Evolutionary conservation across 1,284 basidiomycete genomes (phyloP).

Genomic region (Microstroma glucosiphilum): DNA sequence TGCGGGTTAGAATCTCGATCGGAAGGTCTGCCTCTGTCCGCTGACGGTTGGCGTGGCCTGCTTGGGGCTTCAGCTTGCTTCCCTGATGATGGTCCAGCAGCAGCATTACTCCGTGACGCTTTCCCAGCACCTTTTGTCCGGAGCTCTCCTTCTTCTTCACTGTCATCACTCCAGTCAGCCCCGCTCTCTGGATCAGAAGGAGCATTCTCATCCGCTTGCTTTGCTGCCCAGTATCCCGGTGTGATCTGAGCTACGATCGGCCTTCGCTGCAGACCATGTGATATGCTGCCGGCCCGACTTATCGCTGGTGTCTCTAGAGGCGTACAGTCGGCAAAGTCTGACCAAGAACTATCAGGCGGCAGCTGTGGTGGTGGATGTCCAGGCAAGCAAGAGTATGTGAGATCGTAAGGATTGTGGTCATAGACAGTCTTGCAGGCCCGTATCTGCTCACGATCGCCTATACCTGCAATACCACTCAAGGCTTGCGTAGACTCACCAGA

Average conservation of each 20-base stretch:
- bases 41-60: background rate
- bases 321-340: conserved; percentile 32
- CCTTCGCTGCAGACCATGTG: background rate
- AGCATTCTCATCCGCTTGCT: conserved; percentile 9
- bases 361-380: conserved; percentile 5
- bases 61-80: background rate
- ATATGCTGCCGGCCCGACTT: conserved; percentile 32
- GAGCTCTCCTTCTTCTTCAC: conserved; percentile 9
- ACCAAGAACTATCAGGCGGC: conserved; percentile 32
- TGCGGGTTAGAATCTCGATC: background rate
- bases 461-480: background rate
- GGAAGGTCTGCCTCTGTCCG: background rate
- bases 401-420: background rate
- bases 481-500: conserved; percentile 14
- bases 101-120: background rate
- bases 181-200: conserved; percentile 32
- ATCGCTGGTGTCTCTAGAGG: conserved; percentile 31
- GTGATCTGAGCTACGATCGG: background rate
- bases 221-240: background rate
- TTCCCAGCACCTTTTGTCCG: background rate
- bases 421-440: background rate
- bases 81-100: background rate
- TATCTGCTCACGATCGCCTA: background rate
- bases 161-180: conserved; percentile 6
- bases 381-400: background rate